A percentile compares a stretch with the other conserved stretches of the same genome.
Conservation (phyloP, 2,329 filamentous ascomycete species). For the Chrysoporthe cubensis region DNA sequence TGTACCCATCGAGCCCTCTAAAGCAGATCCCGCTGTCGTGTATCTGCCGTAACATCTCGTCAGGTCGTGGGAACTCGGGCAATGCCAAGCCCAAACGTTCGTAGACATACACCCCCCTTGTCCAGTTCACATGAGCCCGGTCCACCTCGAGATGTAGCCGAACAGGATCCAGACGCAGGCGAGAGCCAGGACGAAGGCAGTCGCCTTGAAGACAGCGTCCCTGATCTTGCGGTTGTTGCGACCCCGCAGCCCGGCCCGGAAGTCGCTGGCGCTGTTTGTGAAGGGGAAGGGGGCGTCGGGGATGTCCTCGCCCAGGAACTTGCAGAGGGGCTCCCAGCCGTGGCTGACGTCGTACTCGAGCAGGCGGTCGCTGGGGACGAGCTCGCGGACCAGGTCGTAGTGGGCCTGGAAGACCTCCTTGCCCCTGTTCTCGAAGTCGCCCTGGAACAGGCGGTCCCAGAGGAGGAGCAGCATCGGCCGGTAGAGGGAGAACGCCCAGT, state of each 20-base stretch:
- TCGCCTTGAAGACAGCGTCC: constrained; percentile 10
- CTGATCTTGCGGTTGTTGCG: constrained; percentile 24
- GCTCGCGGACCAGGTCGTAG: constrained; percentile 23
- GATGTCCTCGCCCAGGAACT: constrained; percentile 42
- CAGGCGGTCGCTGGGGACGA: constrained; percentile 40
- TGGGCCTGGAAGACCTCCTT: constrained; percentile 25
- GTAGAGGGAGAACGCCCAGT: constrained; percentile 28
- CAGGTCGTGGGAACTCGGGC: background rate
- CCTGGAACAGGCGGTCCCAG: constrained; percentile 27
- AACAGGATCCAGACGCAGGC: constrained; percentile 26
- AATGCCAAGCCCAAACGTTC: background rate
- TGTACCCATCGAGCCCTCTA: background rate
- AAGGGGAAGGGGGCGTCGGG: constrained; percentile 42
- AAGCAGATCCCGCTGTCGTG: background rate
- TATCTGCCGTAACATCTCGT: background rate
- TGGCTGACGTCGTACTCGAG: constrained; percentile 45
- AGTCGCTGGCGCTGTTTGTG: constrained; percentile 34
- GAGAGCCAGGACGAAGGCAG: constrained; percentile 20
- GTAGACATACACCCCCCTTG: background rate
- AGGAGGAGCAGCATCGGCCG: constrained; percentile 27
- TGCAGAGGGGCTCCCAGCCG: constrained; percentile 47
- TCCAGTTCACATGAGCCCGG: background rate
- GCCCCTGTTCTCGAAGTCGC: constrained; percentile 27
- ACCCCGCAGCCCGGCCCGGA: constrained; percentile 17
- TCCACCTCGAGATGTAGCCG: constrained; percentile 26